These are phyloP conservation scores for Melanogaster broomeanus DNA, from an alignment of 768 basidiomycete genomes.

Conservation along the genomic window DNA sequence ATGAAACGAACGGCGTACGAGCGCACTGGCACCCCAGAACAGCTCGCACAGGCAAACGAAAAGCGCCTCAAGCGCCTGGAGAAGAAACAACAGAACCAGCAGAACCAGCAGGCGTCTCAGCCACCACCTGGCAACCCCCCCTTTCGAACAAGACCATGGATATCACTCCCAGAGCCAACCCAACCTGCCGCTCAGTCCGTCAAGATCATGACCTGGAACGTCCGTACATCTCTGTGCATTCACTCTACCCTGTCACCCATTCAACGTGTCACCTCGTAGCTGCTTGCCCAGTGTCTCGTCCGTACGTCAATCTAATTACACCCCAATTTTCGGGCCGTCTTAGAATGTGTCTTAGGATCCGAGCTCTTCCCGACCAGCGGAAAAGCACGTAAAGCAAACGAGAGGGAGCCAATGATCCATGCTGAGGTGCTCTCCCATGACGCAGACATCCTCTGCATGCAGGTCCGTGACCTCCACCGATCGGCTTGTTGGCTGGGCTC, in stretches of 20 bases:
- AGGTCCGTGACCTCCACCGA: constrained; percentile 47
- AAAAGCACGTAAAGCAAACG: constrained; percentile 72
- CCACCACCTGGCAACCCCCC: constrained; percentile 1
- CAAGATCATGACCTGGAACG: constrained; percentile 83
- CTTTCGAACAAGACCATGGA: constrained; percentile 37
- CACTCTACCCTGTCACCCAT: not conserved
- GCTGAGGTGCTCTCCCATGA: constrained; percentile 70
- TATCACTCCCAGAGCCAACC: constrained; percentile 18
- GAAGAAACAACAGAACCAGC: constrained; percentile 37
- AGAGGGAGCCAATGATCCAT: constrained; percentile 75
- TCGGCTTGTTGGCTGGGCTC: not conserved
- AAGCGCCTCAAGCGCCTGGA: constrained; percentile 45
- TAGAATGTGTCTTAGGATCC: constrained; percentile 50
- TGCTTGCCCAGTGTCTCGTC: constrained; percentile 78
- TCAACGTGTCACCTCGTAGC: constrained; percentile 38
- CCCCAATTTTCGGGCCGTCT: not conserved
- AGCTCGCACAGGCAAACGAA: constrained; percentile 54
- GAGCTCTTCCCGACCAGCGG: constrained; percentile 81
- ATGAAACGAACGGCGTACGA: constrained; percentile 12
- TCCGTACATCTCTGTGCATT: constrained; percentile 41
- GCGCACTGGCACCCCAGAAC: constrained; percentile 56
- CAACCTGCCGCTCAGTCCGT: constrained; percentile 19
- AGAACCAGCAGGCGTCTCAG: constrained; percentile 10
- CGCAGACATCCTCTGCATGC: constrained; percentile 86
- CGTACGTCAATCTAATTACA: constrained; percentile 50